Evolutionary conservation across 805 yeast species (phyloP), one percentile per base, ranked within the genome.

Genomic region (Saccharomycopsis javanensis): DNA sequence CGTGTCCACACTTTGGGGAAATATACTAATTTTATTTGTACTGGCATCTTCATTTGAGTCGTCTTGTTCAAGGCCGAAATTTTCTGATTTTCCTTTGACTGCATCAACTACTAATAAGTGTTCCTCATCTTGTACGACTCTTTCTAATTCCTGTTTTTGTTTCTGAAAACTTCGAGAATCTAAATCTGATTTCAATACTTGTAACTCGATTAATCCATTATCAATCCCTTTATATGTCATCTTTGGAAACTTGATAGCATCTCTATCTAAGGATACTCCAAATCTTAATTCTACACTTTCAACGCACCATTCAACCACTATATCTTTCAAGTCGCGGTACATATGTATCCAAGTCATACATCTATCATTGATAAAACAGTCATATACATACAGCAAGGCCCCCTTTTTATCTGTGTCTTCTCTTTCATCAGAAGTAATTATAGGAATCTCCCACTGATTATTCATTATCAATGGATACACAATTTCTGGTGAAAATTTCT

Each of bases 361-460:
- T 35, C 70, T 71, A 7, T 80, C 75, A 66, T 88, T 82, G 58
- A 89, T 78, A 52, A 91, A 82, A 68, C 97, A 90, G 68, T 90
- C 97, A 64, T 81, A 81, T 1, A 88, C 90, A 48, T 77, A 70
- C 48, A 90, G 80, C 15, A 72, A 68, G 2, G 71, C 68, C 0
- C 95, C 95, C 64, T 81, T 81, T 65, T 90, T 90, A 67, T 91
- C 97, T 13, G 60, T 66, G 50, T 78, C 85, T 6, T 64, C 63
- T 11, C 83, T 66, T 52, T 78, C 79, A 0, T 77, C 74, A 0
- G 92, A 82, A 0, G 88, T 81, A 1, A 86, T 77, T 1, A 91
- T 80, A 1, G 97, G 97, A 1, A 89, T 84, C 59, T 86, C 90
- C 96, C 96, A 90, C 64, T 85, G 75, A 64, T 83, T 83, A 37